Evolutionary conservation across 2,329 filamentous ascomycete species (phyloP), one percentile per base, ranked within the genome.

Genomic region (Clarireedia homoeocarpa): DNA sequence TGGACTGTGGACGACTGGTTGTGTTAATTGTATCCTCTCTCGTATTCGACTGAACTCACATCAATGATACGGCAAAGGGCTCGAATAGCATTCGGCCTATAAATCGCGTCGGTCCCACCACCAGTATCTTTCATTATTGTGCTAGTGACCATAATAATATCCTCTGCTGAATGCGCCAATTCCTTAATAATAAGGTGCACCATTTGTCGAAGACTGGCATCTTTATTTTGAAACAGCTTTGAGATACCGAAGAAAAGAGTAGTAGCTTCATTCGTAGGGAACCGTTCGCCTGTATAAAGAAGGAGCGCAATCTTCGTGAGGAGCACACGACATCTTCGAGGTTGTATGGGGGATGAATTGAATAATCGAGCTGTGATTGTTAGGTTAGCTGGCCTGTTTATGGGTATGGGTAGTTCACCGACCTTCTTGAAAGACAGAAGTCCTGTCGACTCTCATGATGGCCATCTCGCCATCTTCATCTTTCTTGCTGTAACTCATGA

Each of bases 81-180:
- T 66, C 94, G 83, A 70, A 97, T 97, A 61, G 94, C 92, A 76
- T 99, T 99, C 52, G 94, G 90, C 67, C 94, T 83, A 77, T 91
- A 96, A 56, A 96, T 84, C 53, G 91, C 87, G 70, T 97, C 94
- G 69, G 90, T 96, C 68, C 91, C 89, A 61, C 95, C 91, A 52
- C 91, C 91, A 10, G 92, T 96, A 72, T 99, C 94, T 79, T 99
- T 99, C 94, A 97, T 99, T 66, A 99, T 96, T 65, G 92, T 96
- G 74, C 90, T 95, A 17, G 94, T 99, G 60, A 96, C 94, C 94
- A 99, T 97, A 72, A 99, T 99, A 62, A 96, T 95, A 79, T 99
- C 94, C 77, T 97, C 91, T 58, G 94, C 94, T 24, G 91, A 96
- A 72, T 85, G 84, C 64, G 92, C 90, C 68, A 99, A 80, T 81